Evolutionary conservation across 2,329 filamentous ascomycete species (phyloP).

Genomic region (Metarhizium album): DNA sequence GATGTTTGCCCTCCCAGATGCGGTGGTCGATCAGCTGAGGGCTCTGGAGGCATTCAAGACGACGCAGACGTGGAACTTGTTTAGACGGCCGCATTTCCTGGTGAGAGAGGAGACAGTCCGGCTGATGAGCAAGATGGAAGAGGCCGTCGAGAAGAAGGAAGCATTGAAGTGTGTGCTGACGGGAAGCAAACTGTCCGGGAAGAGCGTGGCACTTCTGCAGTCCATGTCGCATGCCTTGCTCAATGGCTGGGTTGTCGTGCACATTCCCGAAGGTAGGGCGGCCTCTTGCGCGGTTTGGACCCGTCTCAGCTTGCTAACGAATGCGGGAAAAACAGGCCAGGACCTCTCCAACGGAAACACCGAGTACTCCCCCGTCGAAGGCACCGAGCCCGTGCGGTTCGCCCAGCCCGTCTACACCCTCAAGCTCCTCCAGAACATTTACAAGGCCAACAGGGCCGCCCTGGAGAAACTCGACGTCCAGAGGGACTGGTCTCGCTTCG

Average conservation of each 20-base stretch:
- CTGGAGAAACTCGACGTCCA: slow-evolving; percentile 41
- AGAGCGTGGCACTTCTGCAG: slow-evolving; percentile 79
- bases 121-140: slow-evolving; percentile 52
- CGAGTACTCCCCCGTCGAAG: slow-evolving; percentile 62
- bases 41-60: slow-evolving; percentile 85
- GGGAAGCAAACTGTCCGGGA: slow-evolving; percentile 67
- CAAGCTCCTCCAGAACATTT: slow-evolving; percentile 61
- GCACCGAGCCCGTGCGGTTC: slow-evolving; percentile 50
- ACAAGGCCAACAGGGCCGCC: slow-evolving; percentile 58
- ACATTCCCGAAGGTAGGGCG: slow-evolving; percentile 71
- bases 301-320: neutral
- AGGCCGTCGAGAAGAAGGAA: slow-evolving; percentile 39
- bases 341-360: slow-evolving; percentile 73
- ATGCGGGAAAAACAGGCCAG: slow-evolving; percentile 38
- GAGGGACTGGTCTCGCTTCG: slow-evolving; percentile 31
- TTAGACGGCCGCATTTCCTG: slow-evolving; percentile 69
- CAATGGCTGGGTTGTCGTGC: slow-evolving; percentile 80
- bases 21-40: slow-evolving; percentile 67
- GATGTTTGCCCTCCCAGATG: slow-evolving; percentile 58
- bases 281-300: neutral
- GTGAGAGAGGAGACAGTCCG: slow-evolving; percentile 69
- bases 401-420: slow-evolving; percentile 70
- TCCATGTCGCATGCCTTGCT: slow-evolving; percentile 71
- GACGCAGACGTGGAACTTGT: slow-evolving; percentile 79
- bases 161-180: slow-evolving; percentile 56